Conservation (phyloP, 225 moss, liverwort and hornwort species). For the Lunularia cruciata region DNA sequence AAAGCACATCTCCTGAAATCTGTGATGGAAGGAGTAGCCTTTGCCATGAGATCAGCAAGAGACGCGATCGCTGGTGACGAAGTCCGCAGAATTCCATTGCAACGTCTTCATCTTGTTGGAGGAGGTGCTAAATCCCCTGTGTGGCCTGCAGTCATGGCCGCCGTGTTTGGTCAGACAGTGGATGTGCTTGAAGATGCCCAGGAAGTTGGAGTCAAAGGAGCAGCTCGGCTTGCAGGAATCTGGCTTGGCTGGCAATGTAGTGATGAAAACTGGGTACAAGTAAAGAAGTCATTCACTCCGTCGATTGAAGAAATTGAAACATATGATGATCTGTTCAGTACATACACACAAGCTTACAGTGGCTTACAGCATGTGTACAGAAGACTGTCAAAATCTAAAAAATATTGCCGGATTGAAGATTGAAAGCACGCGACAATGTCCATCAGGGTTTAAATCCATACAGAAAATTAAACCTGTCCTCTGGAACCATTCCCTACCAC, state of each 20-base stretch:
- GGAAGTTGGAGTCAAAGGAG: slow-evolving; percentile 97
- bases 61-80: slow-evolving; percentile 58
- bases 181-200: slow-evolving; percentile 89
- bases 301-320: slow-evolving; percentile 50
- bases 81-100: too few species aligned
- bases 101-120: slow-evolving; percentile 44
- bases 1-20: slow-evolving; percentile 72
- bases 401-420: background rate
- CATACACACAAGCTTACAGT: slow-evolving; percentile 57
- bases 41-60: slow-evolving; percentile 87
- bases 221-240: slow-evolving; percentile 84
- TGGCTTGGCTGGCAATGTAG: slow-evolving; percentile 88
- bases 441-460: too few species aligned
- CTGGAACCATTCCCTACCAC: too few species aligned
- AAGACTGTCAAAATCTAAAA: slow-evolving; percentile 53
- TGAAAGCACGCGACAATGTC: too few species aligned
- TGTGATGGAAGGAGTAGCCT: slow-evolving; percentile 94
- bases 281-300: slow-evolving; percentile 58
- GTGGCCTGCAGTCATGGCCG: slow-evolving; percentile 85
- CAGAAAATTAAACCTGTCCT: too few species aligned
- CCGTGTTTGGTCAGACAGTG: slow-evolving; percentile 79
- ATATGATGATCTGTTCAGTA: slow-evolving; percentile 57
- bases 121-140: slow-evolving; percentile 65
- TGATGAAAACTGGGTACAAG: slow-evolving; percentile 68
- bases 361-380: slow-evolving; percentile 58